Evolutionary conservation across 805 yeast genomes (phyloP), one percentile per base, ranked within the genome.

Genomic region (Citeromyces matritensis): DNA sequence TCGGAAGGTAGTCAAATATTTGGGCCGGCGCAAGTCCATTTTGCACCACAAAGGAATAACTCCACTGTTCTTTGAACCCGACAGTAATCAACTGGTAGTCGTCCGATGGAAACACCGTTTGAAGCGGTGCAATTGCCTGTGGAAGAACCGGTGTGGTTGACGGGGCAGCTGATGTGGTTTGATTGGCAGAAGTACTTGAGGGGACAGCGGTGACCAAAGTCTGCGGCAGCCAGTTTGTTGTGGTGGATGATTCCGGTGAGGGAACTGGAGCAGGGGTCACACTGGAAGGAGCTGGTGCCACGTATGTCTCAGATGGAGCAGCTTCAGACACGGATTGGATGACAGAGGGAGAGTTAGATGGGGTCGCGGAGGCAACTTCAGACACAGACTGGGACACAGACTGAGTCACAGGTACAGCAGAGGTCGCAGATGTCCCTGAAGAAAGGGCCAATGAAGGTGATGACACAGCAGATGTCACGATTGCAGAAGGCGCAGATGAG

Each of bases 1-100:
- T 53, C n/a, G 97, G 96, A 44, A 91, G 63, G 51, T 75, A 85
- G 45, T 79, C 72, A 55, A 83, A 79, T 30, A 83, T 77, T 54
- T 82, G 94, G 3, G 94, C 91, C 9, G 86, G 79, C 2, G 91
- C 65, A 31, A 77, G 54, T 1, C 88, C 66, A 49, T 76, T 70
- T 35, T 63, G 55, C 27, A 78, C 93, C 36, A 83, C 82, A 49
- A 80, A 83, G 30, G 83, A 82, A 54, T 86, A 88, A 53, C 84
- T 85, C 53, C 85, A 69, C 3, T 76, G 69, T 35, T 72, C 55
- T 43, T 74, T 73, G 62, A 88, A 88, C 4, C 94, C 94, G 47
- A 85, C 57, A 30, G 79, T 73, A 33, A 85, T 69, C 34, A 73
- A 51, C 31, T 63, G 58, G 45, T 69, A 68, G 35, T 68, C 69